A percentile compares a stretch with the other conserved stretches of the same genome.
Evolutionary conservation across 208 protist species (phyloP).

Genomic region (Acanthamoeba culbertsoni): DNA sequence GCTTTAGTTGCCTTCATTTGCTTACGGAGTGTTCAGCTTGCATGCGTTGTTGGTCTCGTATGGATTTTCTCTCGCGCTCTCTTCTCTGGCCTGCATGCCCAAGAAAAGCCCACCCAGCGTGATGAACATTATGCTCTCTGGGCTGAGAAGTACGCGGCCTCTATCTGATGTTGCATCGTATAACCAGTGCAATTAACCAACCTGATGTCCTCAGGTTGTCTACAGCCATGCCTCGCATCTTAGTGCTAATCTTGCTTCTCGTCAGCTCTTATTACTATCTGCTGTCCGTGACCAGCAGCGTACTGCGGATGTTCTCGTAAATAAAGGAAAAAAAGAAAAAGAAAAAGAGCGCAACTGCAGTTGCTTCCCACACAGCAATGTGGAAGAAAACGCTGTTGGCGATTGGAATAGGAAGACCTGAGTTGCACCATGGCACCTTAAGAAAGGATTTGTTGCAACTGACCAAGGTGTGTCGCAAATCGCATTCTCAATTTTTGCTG

Average conservation of each 20-base stretch:
- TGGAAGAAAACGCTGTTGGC: conserved; percentile 36
- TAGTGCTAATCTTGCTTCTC: conserved; percentile 1
- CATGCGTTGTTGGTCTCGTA: background rate
- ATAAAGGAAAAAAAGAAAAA: background rate
- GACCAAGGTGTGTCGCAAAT: background rate
- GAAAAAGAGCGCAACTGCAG: background rate
- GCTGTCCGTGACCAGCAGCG: background rate
- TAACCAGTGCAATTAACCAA: background rate
- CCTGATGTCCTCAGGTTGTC: background rate
- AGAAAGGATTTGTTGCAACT: background rate
- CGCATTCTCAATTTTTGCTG: background rate
- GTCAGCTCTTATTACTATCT: conserved; percentile 1
- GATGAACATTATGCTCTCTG: background rate
- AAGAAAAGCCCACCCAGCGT: conserved; percentile 8
- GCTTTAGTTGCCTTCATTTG: background rate
- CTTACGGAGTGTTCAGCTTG: background rate
- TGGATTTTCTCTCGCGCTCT: conserved; percentile 14
- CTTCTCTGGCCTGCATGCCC: conserved; percentile 15
- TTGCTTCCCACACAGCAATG: background rate
- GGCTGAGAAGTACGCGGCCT: background rate
- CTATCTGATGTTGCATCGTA: background rate
- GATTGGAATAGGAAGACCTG: conserved; percentile 9
- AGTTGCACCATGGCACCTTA: background rate
- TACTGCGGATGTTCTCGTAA: background rate
- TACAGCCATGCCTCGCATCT: background rate